Base-by-base conservation (phyloP, 495 filamentous ascomycete species). In the Hypoxylon lenormandii region DNA sequence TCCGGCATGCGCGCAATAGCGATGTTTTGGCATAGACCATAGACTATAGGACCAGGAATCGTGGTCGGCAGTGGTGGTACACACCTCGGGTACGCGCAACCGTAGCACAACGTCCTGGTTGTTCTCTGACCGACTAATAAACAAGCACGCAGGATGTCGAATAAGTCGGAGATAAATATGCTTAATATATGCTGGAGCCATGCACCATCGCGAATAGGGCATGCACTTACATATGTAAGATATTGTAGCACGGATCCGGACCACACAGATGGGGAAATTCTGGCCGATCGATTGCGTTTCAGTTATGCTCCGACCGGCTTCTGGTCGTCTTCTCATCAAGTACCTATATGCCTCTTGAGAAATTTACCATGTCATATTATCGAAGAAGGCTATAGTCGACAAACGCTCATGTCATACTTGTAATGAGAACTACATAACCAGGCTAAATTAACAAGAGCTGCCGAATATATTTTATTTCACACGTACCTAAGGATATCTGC, bases 161-260 rank as follows among this genome's bases (percentile, higher is more conserved):
- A 36, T 49, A 28, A 43, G 56, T 63, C 59, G 59, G 65, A 63
- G 65, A 63, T 69, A 69, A 69, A 69, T 53, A 48, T 61, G 30
- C 30, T 33, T 8, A 33, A 33, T 33, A 33, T 33, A 33, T 33
- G 57, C 64, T 33, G 57, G 43, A 50, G 28, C 42, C 18, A 56
- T 36, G 23, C 51, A 53, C 10, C 36, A 21, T 7, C 28, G 30
- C 37, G 30, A 19, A 43, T 66, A 19, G 53, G 16, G 26, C 23
- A 4, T n/a, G 26, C 30, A 11, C 6, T 33, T 33, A 33, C 30
- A 33, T 28, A 48, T 19, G 42, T 47, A 45, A 57, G 56, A 56
- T 62, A 40, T 48, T 58, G 60, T 36, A 42, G 36, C 48, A 43
- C 50, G 46, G 46, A 61, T 42, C 50, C 55, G 37, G 60, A n/a